Percentiles rank a stretch among this genome's conserved stretches.
Evolutionary conservation across 2,329 filamentous ascomycete genomes (phyloP).

Genomic region (Aspergillus sp.): DNA sequence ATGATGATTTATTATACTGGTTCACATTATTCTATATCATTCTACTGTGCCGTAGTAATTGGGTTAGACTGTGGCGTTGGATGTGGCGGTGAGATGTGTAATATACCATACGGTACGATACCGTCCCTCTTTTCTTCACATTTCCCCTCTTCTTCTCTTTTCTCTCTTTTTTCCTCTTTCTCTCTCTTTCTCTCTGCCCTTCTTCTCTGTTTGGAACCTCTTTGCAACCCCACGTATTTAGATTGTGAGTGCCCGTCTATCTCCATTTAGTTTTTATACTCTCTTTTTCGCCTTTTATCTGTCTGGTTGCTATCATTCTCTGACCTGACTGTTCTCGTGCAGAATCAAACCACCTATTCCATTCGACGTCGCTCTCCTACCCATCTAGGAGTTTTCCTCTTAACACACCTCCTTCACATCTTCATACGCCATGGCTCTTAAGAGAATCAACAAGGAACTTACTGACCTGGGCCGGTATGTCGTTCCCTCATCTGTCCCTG

Average conservation of each 20-base stretch:
- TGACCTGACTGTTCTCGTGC: constrained; percentile 2
- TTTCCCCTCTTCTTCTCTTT: neutral
- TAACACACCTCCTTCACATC: constrained; percentile 9
- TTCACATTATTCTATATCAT: neutral
- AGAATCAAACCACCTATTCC: constrained; percentile 12
- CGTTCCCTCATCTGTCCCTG: constrained; percentile 2
- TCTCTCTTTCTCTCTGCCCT: constrained; percentile 19
- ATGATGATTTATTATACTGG: neutral
- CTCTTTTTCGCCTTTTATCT: constrained; percentile 5
- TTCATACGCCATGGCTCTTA: constrained; percentile 41
- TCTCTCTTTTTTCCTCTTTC: constrained; percentile 10
- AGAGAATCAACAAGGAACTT: constrained; percentile 50
- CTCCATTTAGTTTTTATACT: constrained; percentile 7
- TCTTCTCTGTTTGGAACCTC: constrained; percentile 18
- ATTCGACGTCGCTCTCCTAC: constrained; percentile 8
- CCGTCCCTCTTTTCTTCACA: neutral
- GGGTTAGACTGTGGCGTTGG: neutral
- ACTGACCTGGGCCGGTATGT: constrained; percentile 47
- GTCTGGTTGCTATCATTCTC: neutral
- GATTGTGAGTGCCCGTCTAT: constrained; percentile 2
- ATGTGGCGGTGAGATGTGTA: neutral
- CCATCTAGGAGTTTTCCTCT: neutral
- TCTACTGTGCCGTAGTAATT: neutral
- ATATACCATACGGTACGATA: neutral
- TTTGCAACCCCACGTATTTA: constrained; percentile 22